Conservation (phyloP, 495 filamentous ascomycete species). For the Jackrogersella minutella region DNA sequence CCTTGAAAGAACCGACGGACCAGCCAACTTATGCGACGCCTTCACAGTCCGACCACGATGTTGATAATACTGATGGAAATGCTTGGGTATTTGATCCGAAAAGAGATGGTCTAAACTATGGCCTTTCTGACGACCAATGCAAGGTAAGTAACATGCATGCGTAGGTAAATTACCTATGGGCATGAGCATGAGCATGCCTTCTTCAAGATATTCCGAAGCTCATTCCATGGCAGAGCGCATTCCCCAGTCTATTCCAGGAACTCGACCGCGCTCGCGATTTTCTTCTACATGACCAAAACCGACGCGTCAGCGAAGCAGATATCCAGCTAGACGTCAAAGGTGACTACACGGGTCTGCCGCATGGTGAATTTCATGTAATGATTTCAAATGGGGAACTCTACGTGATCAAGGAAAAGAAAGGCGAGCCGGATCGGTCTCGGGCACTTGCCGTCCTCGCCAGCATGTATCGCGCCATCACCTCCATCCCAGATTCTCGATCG, state of each 20-base stretch:
- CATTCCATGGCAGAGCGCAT: slow-evolving; percentile 25
- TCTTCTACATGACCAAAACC: slow-evolving; percentile 19
- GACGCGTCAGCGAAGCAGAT: slow-evolving; percentile 25
- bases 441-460: slow-evolving; percentile 32
- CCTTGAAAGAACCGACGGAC: slow-evolving; percentile 2
- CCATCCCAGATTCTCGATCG: slow-evolving; percentile 48
- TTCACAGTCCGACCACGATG: too few relatives aligned
- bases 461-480: slow-evolving; percentile 52
- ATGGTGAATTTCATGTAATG: slow-evolving; percentile 37
- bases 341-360: slow-evolving; percentile 25
- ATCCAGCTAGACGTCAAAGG: slow-evolving; percentile 18
- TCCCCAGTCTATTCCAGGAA: slow-evolving; percentile 31
- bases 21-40: neutral
- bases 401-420: slow-evolving; percentile 32
- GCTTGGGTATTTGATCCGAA: slow-evolving; percentile 28
- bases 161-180: neutral
- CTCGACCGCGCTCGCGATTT: slow-evolving; percentile 35
- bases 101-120: slow-evolving; percentile 30
- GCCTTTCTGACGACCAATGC: slow-evolving; percentile 32
- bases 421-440: slow-evolving; percentile 35
- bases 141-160: slow-evolving; percentile 12
- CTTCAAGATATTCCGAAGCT: neutral
- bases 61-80: too few relatives aligned
- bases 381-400: slow-evolving; percentile 33
- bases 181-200: neutral